Evolutionary conservation across 2,329 filamentous ascomycete species (phyloP).

Genomic region (Colletotrichum euphorbiae): DNA sequence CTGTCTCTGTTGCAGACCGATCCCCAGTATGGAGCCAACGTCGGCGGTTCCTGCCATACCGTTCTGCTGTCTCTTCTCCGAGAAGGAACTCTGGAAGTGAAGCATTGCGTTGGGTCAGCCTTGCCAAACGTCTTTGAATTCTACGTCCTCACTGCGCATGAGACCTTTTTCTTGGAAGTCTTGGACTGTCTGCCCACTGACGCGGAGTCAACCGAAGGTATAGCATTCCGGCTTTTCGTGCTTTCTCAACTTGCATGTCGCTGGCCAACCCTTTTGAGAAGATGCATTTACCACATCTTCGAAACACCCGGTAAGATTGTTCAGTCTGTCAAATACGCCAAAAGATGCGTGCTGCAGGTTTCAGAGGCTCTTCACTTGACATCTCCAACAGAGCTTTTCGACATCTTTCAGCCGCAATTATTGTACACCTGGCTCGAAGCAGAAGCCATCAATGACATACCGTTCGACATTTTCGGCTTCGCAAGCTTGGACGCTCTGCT

Average conservation of each 20-base stretch:
- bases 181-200: slow-evolving; percentile 82
- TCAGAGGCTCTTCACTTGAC: slow-evolving; percentile 73
- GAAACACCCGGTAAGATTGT: slow-evolving; percentile 84
- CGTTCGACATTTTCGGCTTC: slow-evolving; percentile 89
- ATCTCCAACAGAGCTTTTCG: slow-evolving; percentile 78
- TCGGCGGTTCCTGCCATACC: slow-evolving; percentile 71
- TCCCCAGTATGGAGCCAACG: slow-evolving; percentile 72
- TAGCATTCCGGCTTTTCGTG: slow-evolving; percentile 83
- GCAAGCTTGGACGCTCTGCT: slow-evolving; percentile 75
- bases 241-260: slow-evolving; percentile 80
- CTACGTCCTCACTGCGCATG: slow-evolving; percentile 86
- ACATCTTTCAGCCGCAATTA: slow-evolving; percentile 87
- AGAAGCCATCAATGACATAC: slow-evolving; percentile 76
- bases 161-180: slow-evolving; percentile 86
- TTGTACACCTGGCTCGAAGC: slow-evolving; percentile 89
- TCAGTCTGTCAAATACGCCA: slow-evolving; percentile 75
- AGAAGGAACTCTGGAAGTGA: slow-evolving; percentile 75
- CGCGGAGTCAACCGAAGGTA: slow-evolving; percentile 79
- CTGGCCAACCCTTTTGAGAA: slow-evolving; percentile 88
- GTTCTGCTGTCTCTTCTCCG: slow-evolving; percentile 80
- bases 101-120: slow-evolving; percentile 77
- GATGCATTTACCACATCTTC: slow-evolving; percentile 93
- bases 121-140: slow-evolving; percentile 82
- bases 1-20: slow-evolving; percentile 75
- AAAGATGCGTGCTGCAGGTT: slow-evolving; percentile 75